Conservation (phyloP, 1,139 yeast genomes). For the Hansenula sp. region DNA sequence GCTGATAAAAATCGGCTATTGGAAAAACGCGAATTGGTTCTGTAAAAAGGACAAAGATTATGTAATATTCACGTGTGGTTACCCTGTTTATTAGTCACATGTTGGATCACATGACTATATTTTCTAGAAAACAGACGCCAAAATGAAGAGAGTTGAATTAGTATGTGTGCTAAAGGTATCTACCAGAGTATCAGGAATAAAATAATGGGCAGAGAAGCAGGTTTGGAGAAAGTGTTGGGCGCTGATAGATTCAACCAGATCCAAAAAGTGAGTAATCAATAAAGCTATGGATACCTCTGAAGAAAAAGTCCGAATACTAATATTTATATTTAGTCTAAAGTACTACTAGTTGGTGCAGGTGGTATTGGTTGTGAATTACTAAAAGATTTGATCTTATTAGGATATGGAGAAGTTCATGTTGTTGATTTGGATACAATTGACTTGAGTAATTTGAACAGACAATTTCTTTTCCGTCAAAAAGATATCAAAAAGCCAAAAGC, state of each 20-base stretch:
- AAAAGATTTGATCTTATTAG: constrained; percentile 78
- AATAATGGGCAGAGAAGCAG: constrained; percentile 12
- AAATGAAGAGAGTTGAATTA: too few species aligned
- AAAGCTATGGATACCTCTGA: too few species aligned
- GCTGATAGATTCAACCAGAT: constrained; percentile 7
- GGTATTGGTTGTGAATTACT: constrained; percentile 98
- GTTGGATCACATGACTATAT: too few species aligned
- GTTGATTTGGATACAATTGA: constrained; percentile 96
- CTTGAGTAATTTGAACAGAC: constrained; percentile 85
- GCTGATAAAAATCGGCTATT: too few species aligned
- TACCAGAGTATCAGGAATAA: too few species aligned
- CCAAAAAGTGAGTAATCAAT: constrained; percentile 11
- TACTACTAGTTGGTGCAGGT: constrained; percentile 94
- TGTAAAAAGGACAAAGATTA: too few species aligned
- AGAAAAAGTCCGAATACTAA: neutral
- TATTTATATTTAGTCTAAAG: constrained; percentile 35
- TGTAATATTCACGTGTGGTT: too few species aligned
- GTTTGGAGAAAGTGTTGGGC: constrained; percentile 14
- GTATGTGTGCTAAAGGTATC: too few species aligned
- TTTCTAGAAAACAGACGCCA: too few species aligned
- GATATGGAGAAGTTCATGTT: constrained; percentile 85
- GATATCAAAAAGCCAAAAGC: constrained; percentile 89
- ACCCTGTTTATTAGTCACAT: too few species aligned
- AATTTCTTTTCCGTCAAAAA: constrained; percentile 79
- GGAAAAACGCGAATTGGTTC: too few species aligned